Base-by-base conservation (phyloP, 306 rosid species). In the Dicorynia guianensis region DNA sequence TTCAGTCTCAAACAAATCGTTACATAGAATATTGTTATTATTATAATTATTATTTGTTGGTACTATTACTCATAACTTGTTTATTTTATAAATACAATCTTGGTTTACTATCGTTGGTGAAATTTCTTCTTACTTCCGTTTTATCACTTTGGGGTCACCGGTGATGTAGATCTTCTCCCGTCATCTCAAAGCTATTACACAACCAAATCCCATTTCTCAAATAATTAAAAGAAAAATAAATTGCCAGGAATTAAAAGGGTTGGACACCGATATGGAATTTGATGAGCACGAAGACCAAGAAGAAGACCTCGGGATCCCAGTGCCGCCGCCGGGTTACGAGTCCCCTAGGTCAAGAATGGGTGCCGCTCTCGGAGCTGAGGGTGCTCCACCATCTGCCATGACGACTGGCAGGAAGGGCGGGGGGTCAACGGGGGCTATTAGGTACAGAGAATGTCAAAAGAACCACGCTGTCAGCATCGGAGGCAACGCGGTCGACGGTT, bases 401-500 rank as follows among this genome's bases (percentile, higher is more conserved):
- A 62, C 82, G 3, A 15, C 77, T 19, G 65, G 39, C 11, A 69
- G 84, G 5, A 87, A 82, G 44, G 62, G 15, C 5, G 84, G 60
- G 4, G 84, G 60, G 4, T 5, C 81, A 25, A 33, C 67, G 0
- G 77, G 64, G 34, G 5, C 17, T 0, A 62, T 88, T 35, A 86
- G 87, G 80, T 93, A 91, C 85, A 76, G 87, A 17, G 96, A 93
- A 77, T 93, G 98, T 70, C 89, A 79, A 50, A 93, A 93, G 83
- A 93, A 93, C 77, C 98, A 91, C 73, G 97, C 98, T 6, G 83
- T 85, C 10, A 66, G 68, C 34, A 79, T 93, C 30, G 93, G 97
- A 0, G 91, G 89, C 12, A 93, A 93, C 63, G 87, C 97, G 34
- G 83, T 93, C 4, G 98, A 93, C 58, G 98, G 97, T 0, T 93